phyloP scores from a whole-genome alignment of 768 basidiomycete species.

The Fistulinella prunicolor region DNA sequence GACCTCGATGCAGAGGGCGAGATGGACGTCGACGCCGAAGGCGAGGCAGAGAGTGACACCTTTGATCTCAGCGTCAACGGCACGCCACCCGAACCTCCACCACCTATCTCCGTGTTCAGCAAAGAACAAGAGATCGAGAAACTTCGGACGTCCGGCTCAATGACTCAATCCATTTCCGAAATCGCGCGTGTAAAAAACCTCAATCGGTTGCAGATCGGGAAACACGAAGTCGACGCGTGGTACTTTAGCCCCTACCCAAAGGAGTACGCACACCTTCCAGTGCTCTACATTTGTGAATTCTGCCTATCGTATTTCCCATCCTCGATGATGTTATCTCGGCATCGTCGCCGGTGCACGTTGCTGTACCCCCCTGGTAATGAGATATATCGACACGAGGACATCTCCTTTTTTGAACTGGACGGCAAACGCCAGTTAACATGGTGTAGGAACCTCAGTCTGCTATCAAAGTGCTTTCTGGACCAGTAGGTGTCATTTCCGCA shows the following conservation, averaged over 20 bases:
- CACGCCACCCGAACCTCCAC: conserved; percentile 46
- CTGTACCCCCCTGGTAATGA: conserved; percentile 98
- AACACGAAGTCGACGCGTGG: conserved; percentile 99
- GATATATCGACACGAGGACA: conserved; percentile 96
- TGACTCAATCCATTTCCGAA: conserved; percentile 98
- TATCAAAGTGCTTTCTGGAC: conserved; percentile 98
- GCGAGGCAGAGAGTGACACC: conserved; percentile 56
- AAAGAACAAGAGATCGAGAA: conserved; percentile 99
- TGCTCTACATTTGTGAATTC: conserved; percentile 98
- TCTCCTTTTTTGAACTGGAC: conserved; percentile 98
- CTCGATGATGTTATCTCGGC: conserved; percentile 85
- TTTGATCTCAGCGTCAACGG: conserved; percentile 58
- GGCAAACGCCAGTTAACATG: conserved; percentile 93
- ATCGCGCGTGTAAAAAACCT: conserved; percentile 98
- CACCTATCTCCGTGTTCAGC: conserved; percentile 68
- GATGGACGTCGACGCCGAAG: conserved; percentile 48
- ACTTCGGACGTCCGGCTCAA: conserved; percentile 93
- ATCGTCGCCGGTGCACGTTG: conserved; percentile 87
- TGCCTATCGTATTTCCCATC: conserved; percentile 93
- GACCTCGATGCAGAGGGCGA: conserved; percentile 48
- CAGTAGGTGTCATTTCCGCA: conserved; percentile 59
- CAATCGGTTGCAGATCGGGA: conserved; percentile 93
- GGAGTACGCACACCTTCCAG: conserved; percentile 93
- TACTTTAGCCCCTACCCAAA: conserved; percentile 99
- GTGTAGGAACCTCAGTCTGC: conserved; percentile 93